Evolutionary conservation across 176 grass and related monocot genomes (phyloP).

Genomic region (Ensete glaucum): DNA sequence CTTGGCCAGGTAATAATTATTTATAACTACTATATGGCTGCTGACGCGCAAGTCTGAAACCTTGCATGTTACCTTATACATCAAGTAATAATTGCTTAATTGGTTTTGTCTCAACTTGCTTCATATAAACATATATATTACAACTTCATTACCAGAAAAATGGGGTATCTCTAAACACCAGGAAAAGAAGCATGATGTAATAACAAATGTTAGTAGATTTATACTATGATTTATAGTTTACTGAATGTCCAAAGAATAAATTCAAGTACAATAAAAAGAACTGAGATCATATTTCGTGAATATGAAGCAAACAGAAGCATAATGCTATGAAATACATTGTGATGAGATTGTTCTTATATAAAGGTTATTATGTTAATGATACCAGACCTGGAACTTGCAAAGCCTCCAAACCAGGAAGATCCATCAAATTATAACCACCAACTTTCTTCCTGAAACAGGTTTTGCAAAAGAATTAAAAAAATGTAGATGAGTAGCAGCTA

Average conservation of each 20-base stretch:
- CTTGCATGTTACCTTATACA: too few species aligned
- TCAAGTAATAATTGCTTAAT: too few species aligned
- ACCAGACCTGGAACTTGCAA: slow-evolving; percentile 84
- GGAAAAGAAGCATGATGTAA: neutral
- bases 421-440: slow-evolving; percentile 77
- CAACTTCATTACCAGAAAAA: too few species aligned
- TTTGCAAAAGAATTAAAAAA: neutral
- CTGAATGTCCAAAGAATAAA: neutral
- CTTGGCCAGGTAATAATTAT: too few species aligned
- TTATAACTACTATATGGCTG: too few species aligned
- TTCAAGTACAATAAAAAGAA: neutral
- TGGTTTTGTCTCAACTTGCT: too few species aligned
- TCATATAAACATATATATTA: too few species aligned
- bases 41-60: too few species aligned
- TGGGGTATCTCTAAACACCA: neutral
- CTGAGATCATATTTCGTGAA: neutral
- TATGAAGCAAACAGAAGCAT: too few species aligned
- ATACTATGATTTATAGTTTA: neutral
- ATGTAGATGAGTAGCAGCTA: neutral
- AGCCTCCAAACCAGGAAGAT: slow-evolving; percentile 88
- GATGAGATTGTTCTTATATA: neutral
- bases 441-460: slow-evolving; percentile 58
- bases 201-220: neutral
- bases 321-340: too few species aligned
- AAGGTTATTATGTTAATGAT: slow-evolving; percentile 10